Base-by-base conservation (phyloP, 345 rosid genomes). In the Lenwebbia sp. region DNA sequence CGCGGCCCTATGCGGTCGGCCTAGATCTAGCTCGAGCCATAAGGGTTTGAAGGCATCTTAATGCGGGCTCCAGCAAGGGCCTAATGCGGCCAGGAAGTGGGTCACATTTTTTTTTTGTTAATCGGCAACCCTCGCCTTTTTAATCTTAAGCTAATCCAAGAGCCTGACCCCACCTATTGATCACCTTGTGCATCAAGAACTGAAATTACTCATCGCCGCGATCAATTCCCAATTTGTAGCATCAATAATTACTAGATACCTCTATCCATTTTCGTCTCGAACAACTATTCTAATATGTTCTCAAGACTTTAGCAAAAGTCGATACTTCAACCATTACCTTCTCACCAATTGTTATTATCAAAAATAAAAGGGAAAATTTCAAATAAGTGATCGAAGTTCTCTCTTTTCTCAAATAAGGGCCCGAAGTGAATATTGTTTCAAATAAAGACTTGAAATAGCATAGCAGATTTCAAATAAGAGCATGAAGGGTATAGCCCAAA, bases 401-500 rank as follows among this genome's bases (percentile, higher is more conserved):
- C 11, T 10, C 11, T 10, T 47, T 47, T 47, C 11, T 47, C 50
- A 10, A 47, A 47, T 47, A 47, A 47, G 11, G 10, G 50, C 2
- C 2, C 1, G 2, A 8, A 47, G 51, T 11, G 7, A 11, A 49
- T 11, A 0, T 49, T 10, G 3, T 50, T 50, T 2, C 4, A 50
- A 50, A 50, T 50, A 50, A 50, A 0, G 1, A 12, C 4, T 4
- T 50, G 13, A 50, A 50, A 4, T 50, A 3, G 12, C 13, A 11
- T 50, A 10, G 4, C 0, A 11, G 3, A 12, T 50, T 11, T 11
- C 13, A 50, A 49, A 50, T 49, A 49, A 49, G 13, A 10, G 12
- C 41, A 47, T 8, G 8, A 47, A 47, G 8, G 2, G 50, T 9
- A 1, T 10, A 47, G 11, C 11, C 1, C 8, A 47, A 8, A 9